Base-by-base conservation (phyloP, 1,284 basidiomycete genomes). In the Cutaneotrichosporon dermatis region DNA sequence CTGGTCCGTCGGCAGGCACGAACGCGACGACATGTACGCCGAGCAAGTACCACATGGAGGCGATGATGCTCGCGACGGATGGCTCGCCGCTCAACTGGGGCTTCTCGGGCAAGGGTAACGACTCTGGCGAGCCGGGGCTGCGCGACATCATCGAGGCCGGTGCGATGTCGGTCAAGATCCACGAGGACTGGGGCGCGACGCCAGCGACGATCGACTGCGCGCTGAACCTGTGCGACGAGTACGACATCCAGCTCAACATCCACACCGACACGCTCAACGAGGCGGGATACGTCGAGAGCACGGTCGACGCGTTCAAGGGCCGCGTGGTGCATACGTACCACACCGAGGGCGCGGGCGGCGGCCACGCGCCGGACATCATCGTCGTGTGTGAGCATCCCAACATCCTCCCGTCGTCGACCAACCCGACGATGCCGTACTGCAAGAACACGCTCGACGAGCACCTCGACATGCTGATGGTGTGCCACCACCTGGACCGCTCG, bases 261-360 rank as follows among this genome's bases (percentile, higher is more conserved):
- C 96, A 99, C 74, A 96, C 93, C 0, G 95, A 99, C 76, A 99
- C 95, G 1, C 78, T 95, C 63, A 96, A 96, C 75, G 92, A 96
- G 79, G 90, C 89, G 66, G 93, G 93, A 25, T 77, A 70, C 64
- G 69, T 75, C 51, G 71, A 75, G 87, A 89, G 83, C 63, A 98
- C 96, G 0, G 89, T 99, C 57, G 85, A 83, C 10, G 94, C 96
- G 0, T 92, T 99, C 78, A 90, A 88, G 37, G 86, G 85, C 3
- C 85, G 94, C 25, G 95, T 93, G 0, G 98, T 99, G 61, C 95
- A 99, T 74, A 96, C 94, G n/a, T 97, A 96, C 74, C 93, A 97
- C 71, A 92, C 86, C 0, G 93, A 96, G 80, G 93, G 93, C 46
- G 92, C 92, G 52, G 92, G 90, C 58, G 95, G 95, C 33, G 95